Percentiles rank a stretch among this genome's conserved stretches.
phyloP scores from a whole-genome alignment of 1,284 basidiomycete species.

The Xanthoconium separans region DNA sequence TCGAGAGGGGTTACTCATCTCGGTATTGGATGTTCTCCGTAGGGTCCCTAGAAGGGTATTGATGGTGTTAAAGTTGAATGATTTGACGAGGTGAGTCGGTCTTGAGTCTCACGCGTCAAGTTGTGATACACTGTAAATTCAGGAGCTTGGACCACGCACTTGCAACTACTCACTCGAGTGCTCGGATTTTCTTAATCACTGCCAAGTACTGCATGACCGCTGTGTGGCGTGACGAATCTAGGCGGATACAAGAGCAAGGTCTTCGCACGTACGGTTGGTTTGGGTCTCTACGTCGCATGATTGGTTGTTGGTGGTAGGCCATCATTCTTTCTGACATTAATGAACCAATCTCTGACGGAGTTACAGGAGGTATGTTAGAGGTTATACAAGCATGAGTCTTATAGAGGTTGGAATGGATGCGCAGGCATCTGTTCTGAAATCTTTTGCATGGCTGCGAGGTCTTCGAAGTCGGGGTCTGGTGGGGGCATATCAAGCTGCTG shows the following conservation, averaged over 20 bases:
- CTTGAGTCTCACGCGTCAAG: slow-evolving; percentile 6
- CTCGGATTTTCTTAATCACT: slow-evolving; percentile 88
- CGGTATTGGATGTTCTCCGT: slow-evolving; percentile 83
- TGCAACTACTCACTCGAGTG: slow-evolving; percentile 73
- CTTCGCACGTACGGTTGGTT: slow-evolving; percentile 45
- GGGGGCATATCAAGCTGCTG: slow-evolving; percentile 68
- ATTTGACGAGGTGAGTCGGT: slow-evolving; percentile 66
- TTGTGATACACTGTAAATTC: neutral
- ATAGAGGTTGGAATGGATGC: slow-evolving; percentile 68
- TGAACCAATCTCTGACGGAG: slow-evolving; percentile 9
- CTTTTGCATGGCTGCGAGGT: slow-evolving; percentile 66
- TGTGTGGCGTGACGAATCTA: slow-evolving; percentile 81
- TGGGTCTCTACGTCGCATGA: slow-evolving; percentile 50
- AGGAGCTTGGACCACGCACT: slow-evolving; percentile 73
- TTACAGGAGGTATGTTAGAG: slow-evolving; percentile 56
- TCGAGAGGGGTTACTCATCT: slow-evolving; percentile 77
- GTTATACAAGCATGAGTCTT: slow-evolving; percentile 50
- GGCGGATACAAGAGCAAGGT: slow-evolving; percentile 50
- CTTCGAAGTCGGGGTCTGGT: slow-evolving; percentile 54
- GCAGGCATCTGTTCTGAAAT: slow-evolving; percentile 59
- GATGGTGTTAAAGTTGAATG: slow-evolving; percentile 87
- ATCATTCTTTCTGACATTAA: neutral
- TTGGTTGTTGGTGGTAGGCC: slow-evolving; percentile 66
- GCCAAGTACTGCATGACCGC: slow-evolving; percentile 88
- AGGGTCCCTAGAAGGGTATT: slow-evolving; percentile 81